Evolutionary conservation across 2,329 filamentous ascomycete species (phyloP).

Genomic region (Verticillium longisporum): DNA sequence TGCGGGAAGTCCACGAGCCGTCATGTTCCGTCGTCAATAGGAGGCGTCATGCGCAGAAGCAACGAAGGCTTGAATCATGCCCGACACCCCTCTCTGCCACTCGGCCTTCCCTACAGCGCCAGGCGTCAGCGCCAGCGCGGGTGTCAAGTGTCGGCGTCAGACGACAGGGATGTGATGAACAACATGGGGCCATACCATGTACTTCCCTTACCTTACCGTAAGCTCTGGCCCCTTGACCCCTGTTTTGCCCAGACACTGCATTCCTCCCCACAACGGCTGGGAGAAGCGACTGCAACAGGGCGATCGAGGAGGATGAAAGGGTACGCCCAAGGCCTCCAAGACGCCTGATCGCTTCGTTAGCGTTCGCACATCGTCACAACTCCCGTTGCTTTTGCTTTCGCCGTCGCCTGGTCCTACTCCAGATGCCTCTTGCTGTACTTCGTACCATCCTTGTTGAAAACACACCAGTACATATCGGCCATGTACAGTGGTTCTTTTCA

Average conservation of each 20-base stretch:
- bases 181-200: background rate
- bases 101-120: background rate
- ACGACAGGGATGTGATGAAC: background rate
- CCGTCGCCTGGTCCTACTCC: too few relatives aligned
- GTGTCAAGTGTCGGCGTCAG: background rate
- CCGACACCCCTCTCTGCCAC: background rate
- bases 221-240: background rate
- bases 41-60: background rate
- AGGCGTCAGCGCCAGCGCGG: background rate
- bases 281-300: background rate
- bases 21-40: background rate
- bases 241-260: background rate
- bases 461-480: too few relatives aligned
- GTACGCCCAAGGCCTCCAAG: background rate
- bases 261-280: background rate
- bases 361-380: background rate
- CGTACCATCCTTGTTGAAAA: background rate
- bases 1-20: background rate
- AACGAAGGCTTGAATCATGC: background rate
- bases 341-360: background rate
- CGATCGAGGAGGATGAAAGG: background rate
- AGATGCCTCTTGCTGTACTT: background rate
- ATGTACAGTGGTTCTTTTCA: too few relatives aligned
- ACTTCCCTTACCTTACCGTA: background rate
- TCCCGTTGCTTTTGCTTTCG: background rate